phyloP scores from a whole-genome alignment of 2,329 filamentous ascomycete genomes.

The Passalora sequoiae region DNA sequence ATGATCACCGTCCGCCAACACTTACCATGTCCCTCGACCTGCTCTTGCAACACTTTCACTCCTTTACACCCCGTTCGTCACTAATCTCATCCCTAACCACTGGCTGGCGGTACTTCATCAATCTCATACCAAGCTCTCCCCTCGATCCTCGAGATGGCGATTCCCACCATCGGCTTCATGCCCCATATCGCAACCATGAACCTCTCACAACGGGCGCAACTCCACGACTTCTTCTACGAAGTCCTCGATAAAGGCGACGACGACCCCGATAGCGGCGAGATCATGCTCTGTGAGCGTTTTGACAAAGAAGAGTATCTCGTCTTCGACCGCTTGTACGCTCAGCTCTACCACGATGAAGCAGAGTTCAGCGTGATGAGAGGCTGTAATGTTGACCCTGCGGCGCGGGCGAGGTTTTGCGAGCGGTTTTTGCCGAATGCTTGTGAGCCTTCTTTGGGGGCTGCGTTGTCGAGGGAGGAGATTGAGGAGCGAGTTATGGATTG shows the following conservation, averaged over 20 bases:
- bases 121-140: no score
- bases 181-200: neutral
- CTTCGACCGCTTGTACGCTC: neutral
- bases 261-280: neutral
- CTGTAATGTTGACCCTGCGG: neutral
- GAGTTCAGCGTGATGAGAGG: neutral
- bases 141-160: no score
- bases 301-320: neutral
- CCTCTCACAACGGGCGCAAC: neutral
- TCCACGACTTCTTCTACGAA: neutral
- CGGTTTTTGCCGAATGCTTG: neutral
- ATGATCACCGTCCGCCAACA: no score
- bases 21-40: no score
- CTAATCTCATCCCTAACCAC: no score
- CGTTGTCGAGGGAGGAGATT: neutral
- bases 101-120: no score
- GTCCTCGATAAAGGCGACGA: neutral
- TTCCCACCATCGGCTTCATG: no score
- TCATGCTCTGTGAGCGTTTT: neutral
- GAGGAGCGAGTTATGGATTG: neutral
- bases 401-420: neutral
- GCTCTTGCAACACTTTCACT: no score
- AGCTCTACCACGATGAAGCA: neutral
- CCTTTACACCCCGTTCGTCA: no score
- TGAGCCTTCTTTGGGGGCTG: neutral